Percentiles rank a stretch among this genome's conserved stretches.
Evolutionary conservation across 2,329 filamentous ascomycete genomes (phyloP).

Genomic region (Fusarium udum): DNA sequence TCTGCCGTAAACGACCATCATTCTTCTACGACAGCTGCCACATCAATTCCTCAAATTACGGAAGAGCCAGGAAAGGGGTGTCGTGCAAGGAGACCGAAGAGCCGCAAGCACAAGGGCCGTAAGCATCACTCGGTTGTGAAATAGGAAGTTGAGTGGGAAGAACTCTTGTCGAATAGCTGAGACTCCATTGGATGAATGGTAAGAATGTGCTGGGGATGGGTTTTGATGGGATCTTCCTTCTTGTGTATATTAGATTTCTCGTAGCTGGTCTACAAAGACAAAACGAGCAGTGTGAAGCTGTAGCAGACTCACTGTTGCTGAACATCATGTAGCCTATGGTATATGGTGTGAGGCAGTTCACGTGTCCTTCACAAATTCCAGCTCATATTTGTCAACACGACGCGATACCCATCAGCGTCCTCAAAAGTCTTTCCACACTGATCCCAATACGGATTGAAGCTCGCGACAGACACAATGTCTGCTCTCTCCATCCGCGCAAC

Average conservation of each 20-base stretch:
- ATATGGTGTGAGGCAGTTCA: accelerated
- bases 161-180: neutral
- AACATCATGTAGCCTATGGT: accelerated
- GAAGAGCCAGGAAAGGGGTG: neutral
- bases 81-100: neutral
- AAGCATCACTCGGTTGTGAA: neutral
- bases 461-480: neutral
- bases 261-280: neutral
- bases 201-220: neutral
- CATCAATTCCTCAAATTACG: neutral
- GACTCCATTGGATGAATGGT: too few species aligned
- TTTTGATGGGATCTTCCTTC: neutral
- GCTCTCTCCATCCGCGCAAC: neutral
- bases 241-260: neutral
- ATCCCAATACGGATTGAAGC: neutral
- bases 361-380: neutral
- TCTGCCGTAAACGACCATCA: neutral
- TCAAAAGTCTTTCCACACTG: neutral
- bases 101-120: neutral
- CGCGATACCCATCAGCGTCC: neutral
- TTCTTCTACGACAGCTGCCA: neutral
- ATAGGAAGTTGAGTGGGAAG: neutral
- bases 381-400: neutral
- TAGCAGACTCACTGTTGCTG: accelerated
- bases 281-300: neutral